Base-by-base conservation (phyloP, 1,139 yeast species). In the Hansenula sp. region DNA sequence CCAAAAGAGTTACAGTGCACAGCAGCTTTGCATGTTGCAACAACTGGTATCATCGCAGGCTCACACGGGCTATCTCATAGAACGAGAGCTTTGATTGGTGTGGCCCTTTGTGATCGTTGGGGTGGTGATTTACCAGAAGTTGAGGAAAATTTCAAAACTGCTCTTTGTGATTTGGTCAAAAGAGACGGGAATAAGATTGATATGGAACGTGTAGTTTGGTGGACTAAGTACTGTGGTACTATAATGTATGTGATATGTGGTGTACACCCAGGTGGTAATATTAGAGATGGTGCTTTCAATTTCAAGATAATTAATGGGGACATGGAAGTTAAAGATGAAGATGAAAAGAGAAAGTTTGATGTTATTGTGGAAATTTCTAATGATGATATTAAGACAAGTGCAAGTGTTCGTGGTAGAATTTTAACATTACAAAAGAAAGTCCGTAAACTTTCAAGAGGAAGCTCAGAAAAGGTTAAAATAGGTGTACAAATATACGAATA, bases 211-310 rank as follows among this genome's bases (percentile, higher is more conserved):
- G 62, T 73, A 19, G 63, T 69, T 5, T 81, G 84, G 77, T 82
- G 88, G 88, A 81, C 86, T 1, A 71, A 76, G 52, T 80, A 78
- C 52, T 68, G 79, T 49, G 89, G 89, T 27, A 76, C 80, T 44
- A 70, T 81, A 51, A 79, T 82, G 84, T 82, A 78, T 60, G 84
- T 82, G 36, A 75, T 82, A 38, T 83, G 88, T 57, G 87, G 87
- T 56, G 82, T 82, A 40, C 84, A 79, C 58, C 89, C 89, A 4
- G 88, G 88, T 43, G 89, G 88, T 27, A 79, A 77, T 54, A 79
- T 81, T 36, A 69, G 84, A 52, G 82, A 78, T 27, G 75, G 77
- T 31, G 73, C 76, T 9, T 70, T 78, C 51, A 63, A 67, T 47
- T 68, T 69, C 52, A 57, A 56, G 41, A 61, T 69, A 36, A 54